Evolutionary conservation across 2,329 filamentous ascomycete species (phyloP).

Genomic region (Teratosphaeria zuluensis): DNA sequence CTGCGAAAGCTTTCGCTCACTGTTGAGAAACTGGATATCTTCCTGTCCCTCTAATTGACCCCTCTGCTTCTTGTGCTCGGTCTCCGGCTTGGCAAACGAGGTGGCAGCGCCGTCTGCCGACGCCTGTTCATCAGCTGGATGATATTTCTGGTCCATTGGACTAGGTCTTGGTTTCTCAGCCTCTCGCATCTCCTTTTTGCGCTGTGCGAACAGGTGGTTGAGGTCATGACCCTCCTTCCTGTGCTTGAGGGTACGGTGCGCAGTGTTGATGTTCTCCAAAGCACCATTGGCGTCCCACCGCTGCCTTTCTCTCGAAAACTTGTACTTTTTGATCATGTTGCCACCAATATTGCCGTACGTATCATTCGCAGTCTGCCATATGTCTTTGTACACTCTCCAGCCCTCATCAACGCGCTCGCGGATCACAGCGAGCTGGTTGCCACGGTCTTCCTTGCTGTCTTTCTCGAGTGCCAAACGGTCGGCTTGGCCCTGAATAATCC

Average conservation of each 20-base stretch:
- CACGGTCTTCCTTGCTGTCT: slow-evolving; percentile 7
- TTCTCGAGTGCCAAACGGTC: slow-evolving; percentile 16
- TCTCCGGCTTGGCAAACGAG: neutral
- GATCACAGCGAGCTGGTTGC: slow-evolving; percentile 7
- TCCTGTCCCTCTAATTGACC: neutral
- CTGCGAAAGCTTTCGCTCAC: neutral
- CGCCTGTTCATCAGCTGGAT: slow-evolving; percentile 1
- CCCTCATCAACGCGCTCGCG: neutral
- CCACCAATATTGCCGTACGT: slow-evolving; percentile 4
- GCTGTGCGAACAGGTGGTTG: slow-evolving; percentile 18
- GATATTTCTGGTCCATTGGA: slow-evolving; percentile 17
- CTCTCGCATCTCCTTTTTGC: slow-evolving; percentile 15
- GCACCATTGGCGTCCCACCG: slow-evolving; percentile 24
- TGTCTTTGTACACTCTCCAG: slow-evolving; percentile 23
- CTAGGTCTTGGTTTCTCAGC: slow-evolving; percentile 19
- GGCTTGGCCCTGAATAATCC: slow-evolving; percentile 23
- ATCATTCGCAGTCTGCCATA: slow-evolving; percentile 23
- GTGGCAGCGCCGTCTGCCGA: slow-evolving; percentile 7
- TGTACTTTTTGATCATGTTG: slow-evolving; percentile 14
- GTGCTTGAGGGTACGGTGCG: slow-evolving; percentile 18
- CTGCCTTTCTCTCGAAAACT: slow-evolving; percentile 16
- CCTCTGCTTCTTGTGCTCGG: neutral
- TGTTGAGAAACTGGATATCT: neutral
- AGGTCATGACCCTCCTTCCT: slow-evolving; percentile 19
- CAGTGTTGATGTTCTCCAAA: slow-evolving; percentile 24